Percentiles rank a stretch among this genome's conserved stretches.
phyloP scores from a whole-genome alignment of 768 basidiomycete genomes.

The Russula vinacea region DNA sequence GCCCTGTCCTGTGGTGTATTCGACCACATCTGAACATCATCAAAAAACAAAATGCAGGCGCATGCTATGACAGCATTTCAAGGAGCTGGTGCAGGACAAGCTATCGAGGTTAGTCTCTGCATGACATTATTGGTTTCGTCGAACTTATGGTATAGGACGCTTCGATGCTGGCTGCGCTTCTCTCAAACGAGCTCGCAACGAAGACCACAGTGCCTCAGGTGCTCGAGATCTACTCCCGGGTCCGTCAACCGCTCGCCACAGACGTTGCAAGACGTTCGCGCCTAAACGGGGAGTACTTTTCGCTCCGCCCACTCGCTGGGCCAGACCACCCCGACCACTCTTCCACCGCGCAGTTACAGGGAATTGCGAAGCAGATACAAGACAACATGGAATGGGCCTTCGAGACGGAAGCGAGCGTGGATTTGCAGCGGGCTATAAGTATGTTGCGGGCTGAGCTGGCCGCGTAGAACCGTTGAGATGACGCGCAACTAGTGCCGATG shows the following conservation, averaged over 20 bases:
- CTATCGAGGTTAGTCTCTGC: slow-evolving; percentile 40
- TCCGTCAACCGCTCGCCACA: slow-evolving; percentile 36
- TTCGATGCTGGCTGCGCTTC: slow-evolving; percentile 39
- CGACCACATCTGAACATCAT: not conserved
- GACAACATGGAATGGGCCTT: slow-evolving; percentile 24
- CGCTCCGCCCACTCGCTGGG: slow-evolving; percentile 22
- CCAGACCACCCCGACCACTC: not conserved
- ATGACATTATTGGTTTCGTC: no score
- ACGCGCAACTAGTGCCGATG: not conserved
- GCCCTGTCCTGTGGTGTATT: slow-evolving; percentile 1
- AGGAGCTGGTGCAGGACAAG: slow-evolving; percentile 43
- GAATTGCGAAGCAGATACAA: slow-evolving; percentile 4
- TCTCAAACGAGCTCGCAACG: slow-evolving; percentile 44
- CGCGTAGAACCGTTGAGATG: not conserved
- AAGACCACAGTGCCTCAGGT: slow-evolving; percentile 29
- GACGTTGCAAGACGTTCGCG: slow-evolving; percentile 33
- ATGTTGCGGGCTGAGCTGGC: slow-evolving; percentile 3
- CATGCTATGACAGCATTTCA: slow-evolving; percentile 45
- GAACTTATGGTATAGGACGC: slow-evolving; percentile 34
- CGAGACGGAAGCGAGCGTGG: slow-evolving; percentile 10
- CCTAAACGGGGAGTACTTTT: slow-evolving; percentile 34
- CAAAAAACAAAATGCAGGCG: slow-evolving; percentile 28
- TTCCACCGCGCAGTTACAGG: not conserved
- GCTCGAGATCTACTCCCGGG: slow-evolving; percentile 35
- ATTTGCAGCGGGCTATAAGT: slow-evolving; percentile 3